Base-by-base conservation (phyloP, 352 stramenopile species). In the Phytophthora foliorum region DNA sequence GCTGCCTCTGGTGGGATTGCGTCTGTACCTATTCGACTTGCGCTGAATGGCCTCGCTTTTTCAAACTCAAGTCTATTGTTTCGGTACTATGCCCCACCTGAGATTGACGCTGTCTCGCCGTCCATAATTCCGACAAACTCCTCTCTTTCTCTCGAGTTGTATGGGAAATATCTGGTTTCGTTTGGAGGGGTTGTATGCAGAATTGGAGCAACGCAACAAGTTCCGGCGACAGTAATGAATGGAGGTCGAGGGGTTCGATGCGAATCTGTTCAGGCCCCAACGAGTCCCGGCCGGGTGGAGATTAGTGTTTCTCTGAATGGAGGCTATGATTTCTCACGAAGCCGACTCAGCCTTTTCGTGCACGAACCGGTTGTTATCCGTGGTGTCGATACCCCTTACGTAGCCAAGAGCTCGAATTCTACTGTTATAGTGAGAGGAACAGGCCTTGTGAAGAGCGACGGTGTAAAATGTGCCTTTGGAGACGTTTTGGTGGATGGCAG, bases 271-370 rank as follows among this genome's bases (percentile, higher is more conserved):
- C 32, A 31, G 3, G 39, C 50, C 7, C 21, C 39, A 1, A 45
- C 63, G 8, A n/a, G 2, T 1, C 17, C 52, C 6, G 51, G 68
- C 3, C 36, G 67, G 6, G 19, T 72, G 7, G 56, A 64, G n/a
- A 50, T 83, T 6, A 54, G 59, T 34, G 29, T 83, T 38, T 83
- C 78, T 29, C 44, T 86, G 16, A 86, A 86, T 63, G 59, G 64
- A 2, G 73, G 77, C 4, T 49, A 67, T 32, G 75, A 86, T 46
- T 86, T 76, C 36, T 66, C 75, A 16, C 54, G 13, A 14, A 72
- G 39, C 44, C 21, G 32, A 25, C 14, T 41, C 1, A 54, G 34
- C 3, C 39, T 83, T 17, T 4, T 76, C 1, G 31, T 83, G 2
- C 69, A 80, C 24, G 36, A 56, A 2, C 62, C 57, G 1, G 45